Evolutionary conservation across 2,329 filamentous ascomycete species (phyloP).

Genomic region (Colletotrichum scovillei): DNA sequence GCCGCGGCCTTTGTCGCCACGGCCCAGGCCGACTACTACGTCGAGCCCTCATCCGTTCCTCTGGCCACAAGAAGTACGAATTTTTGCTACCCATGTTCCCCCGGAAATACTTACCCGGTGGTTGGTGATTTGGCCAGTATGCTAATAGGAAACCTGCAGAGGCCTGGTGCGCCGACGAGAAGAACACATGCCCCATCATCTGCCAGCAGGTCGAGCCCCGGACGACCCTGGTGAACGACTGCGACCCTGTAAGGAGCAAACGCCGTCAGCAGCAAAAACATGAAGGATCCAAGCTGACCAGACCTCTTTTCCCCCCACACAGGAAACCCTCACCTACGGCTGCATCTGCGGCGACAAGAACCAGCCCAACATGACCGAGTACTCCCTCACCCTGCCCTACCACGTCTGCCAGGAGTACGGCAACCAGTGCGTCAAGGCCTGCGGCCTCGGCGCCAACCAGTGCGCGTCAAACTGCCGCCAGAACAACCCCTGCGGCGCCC

Average conservation of each 20-base stretch:
- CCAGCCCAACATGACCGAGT: slow-evolving; percentile 79
- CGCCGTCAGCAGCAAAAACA: neutral
- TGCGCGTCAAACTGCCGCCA: slow-evolving; percentile 72
- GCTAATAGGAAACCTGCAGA: slow-evolving; percentile 49
- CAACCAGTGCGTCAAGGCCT: slow-evolving; percentile 72
- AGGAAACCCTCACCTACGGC: slow-evolving; percentile 73
- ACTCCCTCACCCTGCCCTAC: slow-evolving; percentile 82
- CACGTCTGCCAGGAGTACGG: slow-evolving; percentile 80
- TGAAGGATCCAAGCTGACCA: neutral
- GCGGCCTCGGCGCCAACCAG: slow-evolving; percentile 61
- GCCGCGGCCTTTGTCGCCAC: slow-evolving; percentile 63
- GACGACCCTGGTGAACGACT: slow-evolving; percentile 70
- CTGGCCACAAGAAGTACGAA: slow-evolving; percentile 63
- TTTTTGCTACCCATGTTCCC: neutral
- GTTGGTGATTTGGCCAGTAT: neutral
- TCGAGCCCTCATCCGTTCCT: slow-evolving; percentile 72
- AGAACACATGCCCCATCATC: slow-evolving; percentile 75
- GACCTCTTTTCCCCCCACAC: neutral
- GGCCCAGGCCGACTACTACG: slow-evolving; percentile 67
- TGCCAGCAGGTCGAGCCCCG: slow-evolving; percentile 70
- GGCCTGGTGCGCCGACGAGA: slow-evolving; percentile 74
- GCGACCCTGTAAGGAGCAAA: slow-evolving; percentile 67
- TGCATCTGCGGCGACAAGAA: slow-evolving; percentile 77
- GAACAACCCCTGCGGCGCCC: slow-evolving; percentile 79
- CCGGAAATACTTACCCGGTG: neutral